Evolutionary conservation across 768 basidiomycete genomes (phyloP).

Genomic region (Mycena venus): DNA sequence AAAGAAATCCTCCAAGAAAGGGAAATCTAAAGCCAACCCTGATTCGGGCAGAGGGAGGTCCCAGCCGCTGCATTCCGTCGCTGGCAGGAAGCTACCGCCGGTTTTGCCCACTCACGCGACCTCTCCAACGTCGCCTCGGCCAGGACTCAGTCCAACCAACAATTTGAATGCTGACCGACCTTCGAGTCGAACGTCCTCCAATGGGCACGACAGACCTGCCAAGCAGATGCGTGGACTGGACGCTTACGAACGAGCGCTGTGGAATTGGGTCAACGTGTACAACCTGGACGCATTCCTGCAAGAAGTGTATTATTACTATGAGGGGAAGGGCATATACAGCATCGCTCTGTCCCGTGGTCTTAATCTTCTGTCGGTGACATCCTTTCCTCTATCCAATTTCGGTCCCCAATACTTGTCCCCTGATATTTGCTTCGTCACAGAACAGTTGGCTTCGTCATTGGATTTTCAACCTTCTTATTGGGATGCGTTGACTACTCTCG

Average conservation of each 20-base stretch:
- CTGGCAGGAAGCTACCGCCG: constrained; percentile 57
- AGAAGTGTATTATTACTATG: constrained; percentile 96
- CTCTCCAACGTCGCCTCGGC: constrained; percentile 31
- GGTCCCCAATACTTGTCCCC: constrained; percentile 30
- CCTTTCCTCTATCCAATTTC: constrained; percentile 31
- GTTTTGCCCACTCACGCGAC: constrained; percentile 51
- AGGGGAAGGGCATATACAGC: constrained; percentile 96
- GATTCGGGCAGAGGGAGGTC: constrained; percentile 47
- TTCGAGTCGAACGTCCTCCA: constrained; percentile 43
- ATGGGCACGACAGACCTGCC: constrained; percentile 46
- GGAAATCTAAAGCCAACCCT: constrained; percentile 41
- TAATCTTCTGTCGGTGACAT: constrained; percentile 88
- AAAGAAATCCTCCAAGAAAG: constrained; percentile 50
- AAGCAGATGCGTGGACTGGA: constrained; percentile 80
- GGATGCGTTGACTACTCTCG: constrained; percentile 95
- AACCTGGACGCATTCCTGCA: constrained; percentile 96
- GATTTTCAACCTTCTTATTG: constrained; percentile 96
- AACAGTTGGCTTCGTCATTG: constrained; percentile 97
- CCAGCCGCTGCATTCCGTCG: constrained; percentile 66
- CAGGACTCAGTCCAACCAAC: background rate
- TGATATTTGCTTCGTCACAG: constrained; percentile 60
- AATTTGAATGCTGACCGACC: constrained; percentile 56
- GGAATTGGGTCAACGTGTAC: constrained; percentile 99
- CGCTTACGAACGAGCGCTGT: constrained; percentile 91
- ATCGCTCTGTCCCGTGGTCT: constrained; percentile 91